Evolutionary conservation across 2,329 filamentous ascomycete species (phyloP), one percentile per base, ranked within the genome.

Genomic region (Colletotrichum costaricense): DNA sequence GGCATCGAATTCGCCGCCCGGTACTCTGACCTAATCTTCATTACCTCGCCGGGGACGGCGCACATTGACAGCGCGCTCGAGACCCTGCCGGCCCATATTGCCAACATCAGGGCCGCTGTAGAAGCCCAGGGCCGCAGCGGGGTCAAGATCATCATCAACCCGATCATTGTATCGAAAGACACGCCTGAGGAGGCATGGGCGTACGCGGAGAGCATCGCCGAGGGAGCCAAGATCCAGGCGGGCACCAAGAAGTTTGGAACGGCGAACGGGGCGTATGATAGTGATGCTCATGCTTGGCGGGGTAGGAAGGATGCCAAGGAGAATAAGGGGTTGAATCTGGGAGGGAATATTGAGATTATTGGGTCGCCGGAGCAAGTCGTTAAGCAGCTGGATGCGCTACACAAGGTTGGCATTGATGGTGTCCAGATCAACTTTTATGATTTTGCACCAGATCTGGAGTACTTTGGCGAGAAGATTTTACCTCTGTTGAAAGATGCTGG

Each of bases 1-100:
- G 57, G 65, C 38, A 68, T 68, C 19, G 65, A 68, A 4, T 68
- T 68, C 12, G 65, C 65, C 35, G 65, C 65, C 28, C 65, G 38
- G 28, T 62, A 62, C 35, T 68, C 65, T 26, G 65, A 68, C 16
- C 16, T 62, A 2, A 68, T 68, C 6, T 62, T 68, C 54, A 62
- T 68, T 30, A 68, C 56, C 24, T 68, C 65, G 19, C 56, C 56
- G 9, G 59, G 67, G 4, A 69, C 54, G 16, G 67, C 59, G 2
- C 46, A 69, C 33, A 69, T 69, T 11, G 54, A 57, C 2, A 64
- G 67, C 16, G 67, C 67, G n/a, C 16, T 69, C 5, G 52, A 69
- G 59, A 69, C 67, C 8, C 11, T 69, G 52, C 58, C 67, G 24
- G 38, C 24, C 5, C 59, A 69, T 38, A 64, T 64, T 3, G 67